Percentiles rank a stretch among this genome's conserved stretches.
Evolutionary conservation across 2,329 filamentous ascomycete genomes (phyloP).

Genomic region (Daldinia sp.): DNA sequence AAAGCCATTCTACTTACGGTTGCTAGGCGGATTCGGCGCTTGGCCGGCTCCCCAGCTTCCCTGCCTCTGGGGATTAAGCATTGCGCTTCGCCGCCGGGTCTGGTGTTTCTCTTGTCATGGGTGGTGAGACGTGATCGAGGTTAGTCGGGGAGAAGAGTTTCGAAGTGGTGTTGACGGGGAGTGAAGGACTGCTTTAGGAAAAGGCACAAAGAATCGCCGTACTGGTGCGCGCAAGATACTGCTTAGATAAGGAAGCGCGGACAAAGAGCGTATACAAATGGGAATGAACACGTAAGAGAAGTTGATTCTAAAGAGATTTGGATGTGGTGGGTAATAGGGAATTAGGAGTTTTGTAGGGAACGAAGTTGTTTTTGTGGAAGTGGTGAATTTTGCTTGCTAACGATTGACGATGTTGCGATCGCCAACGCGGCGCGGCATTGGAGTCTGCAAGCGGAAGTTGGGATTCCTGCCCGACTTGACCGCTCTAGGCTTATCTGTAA

Average conservation of each 20-base stretch:
- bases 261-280: slow-evolving; percentile 20
- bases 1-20: slow-evolving; percentile 50
- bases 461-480: slow-evolving; percentile 43
- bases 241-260: slow-evolving; percentile 10
- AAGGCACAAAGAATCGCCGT: slow-evolving; percentile 24
- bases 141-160: slow-evolving; percentile 1
- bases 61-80: slow-evolving; percentile 48
- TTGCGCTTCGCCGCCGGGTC: slow-evolving; percentile 38
- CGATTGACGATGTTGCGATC: slow-evolving; percentile 31
- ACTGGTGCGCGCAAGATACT: slow-evolving; percentile 21
- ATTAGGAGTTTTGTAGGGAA: slow-evolving; percentile 6
- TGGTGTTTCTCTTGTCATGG: slow-evolving; percentile 42
- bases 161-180: neutral
- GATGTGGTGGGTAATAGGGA: slow-evolving; percentile 11
- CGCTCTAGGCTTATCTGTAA: slow-evolving; percentile 33
- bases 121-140: slow-evolving; percentile 9
- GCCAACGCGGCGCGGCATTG: slow-evolving; percentile 16
- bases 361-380: slow-evolving; percentile 9
- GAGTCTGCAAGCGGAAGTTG: slow-evolving; percentile 42
- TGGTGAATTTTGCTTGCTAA: slow-evolving; percentile 20
- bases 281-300: slow-evolving; percentile 9
- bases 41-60: slow-evolving; percentile 46
- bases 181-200: slow-evolving; percentile 12
- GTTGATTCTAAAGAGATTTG: neutral
- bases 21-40: slow-evolving; percentile 39